Evolutionary conservation across 164 flowering plant genomes (phyloP).

Genomic region (Magnolia changhungtana): DNA sequence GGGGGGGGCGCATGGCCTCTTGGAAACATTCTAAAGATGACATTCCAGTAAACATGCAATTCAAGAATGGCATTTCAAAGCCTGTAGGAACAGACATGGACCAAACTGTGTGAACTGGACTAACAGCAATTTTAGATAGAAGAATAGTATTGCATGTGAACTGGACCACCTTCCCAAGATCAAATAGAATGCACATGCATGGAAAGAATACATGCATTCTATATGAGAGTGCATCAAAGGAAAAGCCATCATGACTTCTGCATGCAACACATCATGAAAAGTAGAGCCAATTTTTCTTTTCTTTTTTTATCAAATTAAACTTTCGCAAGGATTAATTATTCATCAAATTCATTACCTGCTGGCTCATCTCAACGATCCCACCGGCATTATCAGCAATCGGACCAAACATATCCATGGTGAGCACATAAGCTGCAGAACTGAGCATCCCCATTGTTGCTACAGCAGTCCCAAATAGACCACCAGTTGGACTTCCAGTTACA

Average conservation of each 20-base stretch:
- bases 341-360: slow-evolving; percentile 56
- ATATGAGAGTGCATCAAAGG: too few species aligned
- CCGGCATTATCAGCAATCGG: slow-evolving; percentile 99
- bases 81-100: neutral
- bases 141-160: neutral
- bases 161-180: neutral
- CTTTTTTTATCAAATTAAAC: neutral
- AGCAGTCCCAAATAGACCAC: slow-evolving; percentile 98
- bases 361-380: slow-evolving; percentile 99
- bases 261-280: neutral
- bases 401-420: slow-evolving; percentile 99
- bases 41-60: too few species aligned
- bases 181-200: neutral
- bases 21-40: neutral
- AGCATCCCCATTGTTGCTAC: slow-evolving; percentile 99
- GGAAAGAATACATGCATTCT: neutral
- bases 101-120: neutral
- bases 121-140: neutral
- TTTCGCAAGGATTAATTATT: neutral
- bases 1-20: neutral
- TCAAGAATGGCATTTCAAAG: neutral
- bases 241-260: neutral
- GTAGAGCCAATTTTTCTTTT: neutral
- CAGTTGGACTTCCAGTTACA: slow-evolving; percentile 83
- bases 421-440: slow-evolving; percentile 97